These are phyloP conservation scores for Hypoxylon sp. DNA, from an alignment of 2,329 filamentous ascomycete species.

Conservation along the genomic window DNA sequence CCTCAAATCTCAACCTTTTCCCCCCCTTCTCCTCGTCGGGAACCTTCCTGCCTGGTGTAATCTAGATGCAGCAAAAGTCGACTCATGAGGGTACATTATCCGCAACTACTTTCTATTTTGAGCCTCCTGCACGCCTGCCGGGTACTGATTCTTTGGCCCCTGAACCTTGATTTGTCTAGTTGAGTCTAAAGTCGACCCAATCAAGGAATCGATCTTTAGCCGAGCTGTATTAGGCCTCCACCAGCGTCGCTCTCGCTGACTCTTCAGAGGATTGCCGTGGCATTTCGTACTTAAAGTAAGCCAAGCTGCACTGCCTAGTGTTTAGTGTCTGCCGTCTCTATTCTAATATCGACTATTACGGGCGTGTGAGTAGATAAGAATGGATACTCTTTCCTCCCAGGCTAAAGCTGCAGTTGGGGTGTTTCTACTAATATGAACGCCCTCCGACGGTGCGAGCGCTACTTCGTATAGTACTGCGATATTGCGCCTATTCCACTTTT, in stretches of 20 bases:
- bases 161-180: constrained; percentile 33
- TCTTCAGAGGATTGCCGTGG: constrained; percentile 14
- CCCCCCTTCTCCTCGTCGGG: constrained; percentile 3
- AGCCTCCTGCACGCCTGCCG: constrained; percentile 39
- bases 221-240: constrained; percentile 34
- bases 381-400: neutral
- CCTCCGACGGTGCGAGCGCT: constrained; percentile 13
- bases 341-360: constrained; percentile 10
- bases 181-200: constrained; percentile 34
- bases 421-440: constrained; percentile 23
- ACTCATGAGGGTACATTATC: constrained; percentile 35
- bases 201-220: constrained; percentile 40
- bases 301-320: constrained; percentile 30
- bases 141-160: constrained; percentile 4
- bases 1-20: constrained; percentile 15
- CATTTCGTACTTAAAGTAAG: constrained; percentile 30
- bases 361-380: constrained; percentile 26
- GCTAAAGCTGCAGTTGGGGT: constrained; percentile 29
- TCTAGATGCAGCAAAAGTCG: constrained; percentile 38
- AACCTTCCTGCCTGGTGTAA: constrained; percentile 33
- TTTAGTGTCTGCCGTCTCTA: constrained; percentile 15
- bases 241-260: constrained; percentile 17
- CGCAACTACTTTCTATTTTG: constrained; percentile 46
- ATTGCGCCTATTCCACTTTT: constrained; percentile 27
- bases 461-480: constrained; percentile 21